A percentile compares a stretch with the other conserved stretches of the same genome.
Evolutionary conservation across 2,329 filamentous ascomycete species (phyloP).

Genomic region (Pseudophaeomoniella oleicola): DNA sequence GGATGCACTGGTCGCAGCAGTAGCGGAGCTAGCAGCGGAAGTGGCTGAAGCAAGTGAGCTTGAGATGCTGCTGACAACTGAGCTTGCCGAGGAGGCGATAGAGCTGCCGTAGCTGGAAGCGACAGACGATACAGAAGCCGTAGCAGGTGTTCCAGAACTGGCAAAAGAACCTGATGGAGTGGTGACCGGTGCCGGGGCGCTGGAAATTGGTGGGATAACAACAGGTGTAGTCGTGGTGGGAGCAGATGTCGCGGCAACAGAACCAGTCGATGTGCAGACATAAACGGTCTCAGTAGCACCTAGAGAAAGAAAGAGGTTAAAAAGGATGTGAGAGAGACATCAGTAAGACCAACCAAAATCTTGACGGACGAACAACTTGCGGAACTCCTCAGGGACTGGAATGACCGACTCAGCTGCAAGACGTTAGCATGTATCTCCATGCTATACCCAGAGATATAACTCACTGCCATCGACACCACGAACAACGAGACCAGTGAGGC

Average conservation of each 20-base stretch:
- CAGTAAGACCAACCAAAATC: neutral
- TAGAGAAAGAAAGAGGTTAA: neutral
- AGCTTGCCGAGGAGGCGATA: neutral
- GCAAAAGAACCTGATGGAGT: neutral
- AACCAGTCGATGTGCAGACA: neutral
- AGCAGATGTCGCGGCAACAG: neutral
- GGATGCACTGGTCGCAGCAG: neutral
- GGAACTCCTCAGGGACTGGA: neutral
- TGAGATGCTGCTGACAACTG: neutral
- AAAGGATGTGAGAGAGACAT: neutral
- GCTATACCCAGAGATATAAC: neutral
- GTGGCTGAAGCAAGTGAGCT: neutral
- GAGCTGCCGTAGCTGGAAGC: constrained; percentile 1
- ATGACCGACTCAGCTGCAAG: neutral
- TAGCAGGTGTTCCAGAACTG: neutral
- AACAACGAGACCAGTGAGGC: neutral
- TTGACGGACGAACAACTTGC: neutral
- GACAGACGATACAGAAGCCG: neutral
- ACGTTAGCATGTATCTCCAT: neutral
- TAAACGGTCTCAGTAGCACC: neutral
- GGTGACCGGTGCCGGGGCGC: neutral
- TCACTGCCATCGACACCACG: neutral
- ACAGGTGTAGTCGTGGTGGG: neutral
- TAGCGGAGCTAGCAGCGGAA: neutral
- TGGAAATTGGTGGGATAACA: neutral